Conservation (phyloP, 129 eudicot genomes). For the Sambucus nigra region DNA sequence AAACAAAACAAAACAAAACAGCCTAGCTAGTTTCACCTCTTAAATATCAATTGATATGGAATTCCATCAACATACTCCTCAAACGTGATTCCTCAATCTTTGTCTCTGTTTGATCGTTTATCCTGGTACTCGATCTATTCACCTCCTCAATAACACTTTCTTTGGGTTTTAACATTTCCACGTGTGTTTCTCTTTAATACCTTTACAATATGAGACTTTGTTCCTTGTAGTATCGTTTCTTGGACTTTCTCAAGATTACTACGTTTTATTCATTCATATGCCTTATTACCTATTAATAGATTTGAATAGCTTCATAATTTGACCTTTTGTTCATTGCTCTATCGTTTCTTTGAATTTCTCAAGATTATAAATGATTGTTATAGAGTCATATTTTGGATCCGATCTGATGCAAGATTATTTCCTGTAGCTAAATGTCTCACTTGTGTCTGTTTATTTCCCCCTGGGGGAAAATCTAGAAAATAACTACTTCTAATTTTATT, state of each 20-base stretch:
- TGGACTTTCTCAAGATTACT: too few species aligned
- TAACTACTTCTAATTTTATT: background rate
- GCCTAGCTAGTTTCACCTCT: too few species aligned
- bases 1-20: too few species aligned
- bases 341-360: background rate
- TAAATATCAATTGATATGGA: background rate
- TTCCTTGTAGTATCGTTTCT: background rate
- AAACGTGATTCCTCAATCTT: background rate
- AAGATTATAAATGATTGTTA: background rate
- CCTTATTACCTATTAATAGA: background rate
- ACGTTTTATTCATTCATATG: background rate
- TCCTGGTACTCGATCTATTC: constrained; percentile 8
- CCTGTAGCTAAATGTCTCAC: background rate
- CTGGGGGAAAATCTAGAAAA: background rate
- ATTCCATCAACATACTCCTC: background rate
- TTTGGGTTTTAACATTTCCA: background rate
- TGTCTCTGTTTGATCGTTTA: too few species aligned
- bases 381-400: background rate
- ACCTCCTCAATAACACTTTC: background rate
- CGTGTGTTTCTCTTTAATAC: background rate
- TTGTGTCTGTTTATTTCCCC: background rate
- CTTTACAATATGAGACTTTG: background rate
- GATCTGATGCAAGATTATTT: constrained; percentile 12
- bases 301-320: background rate
- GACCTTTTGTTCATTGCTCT: background rate